Base-by-base conservation (phyloP, 2,329 filamentous ascomycete species). In the Alternaria angustiovoidea region DNA sequence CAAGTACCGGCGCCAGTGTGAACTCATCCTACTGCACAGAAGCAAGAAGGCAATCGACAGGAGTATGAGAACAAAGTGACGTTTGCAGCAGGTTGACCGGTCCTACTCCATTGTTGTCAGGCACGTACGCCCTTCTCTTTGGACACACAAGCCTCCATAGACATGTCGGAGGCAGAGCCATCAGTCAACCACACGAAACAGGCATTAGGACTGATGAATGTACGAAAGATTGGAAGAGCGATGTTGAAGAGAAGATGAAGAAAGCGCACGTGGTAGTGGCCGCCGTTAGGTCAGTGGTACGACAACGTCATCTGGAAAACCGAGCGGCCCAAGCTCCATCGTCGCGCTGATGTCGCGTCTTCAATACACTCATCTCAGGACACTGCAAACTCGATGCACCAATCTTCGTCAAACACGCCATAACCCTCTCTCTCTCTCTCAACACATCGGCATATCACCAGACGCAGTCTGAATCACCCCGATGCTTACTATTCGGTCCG, bases 201-300 rank as follows among this genome's bases (percentile, higher is more conserved):
- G 14, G 16, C 16, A 24, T 14, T 39, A 41, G 22, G 12, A 26
- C 14, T 41, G 36, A 11, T 6, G 5, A 3, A 24, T 28, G 9
- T 36, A 24, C 39, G 7, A 26, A 8, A 18, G 38, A 14, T n/a
- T 9, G 18, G 22, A 47, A 44, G n/a, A 24, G 14, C n/a, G 16
- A 16, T 14, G n/a, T 26, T 55, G 43, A 28, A 24, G 28, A 38
- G 28, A 36, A 16, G 38, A 46, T 38, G 28, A 12, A 42, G 32
- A 9, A 6, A 38, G 34, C 47, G 43, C 22, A 51, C 43, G 11
- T 18, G 11, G 34, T n/a, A 43, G 44, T 41, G 34, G 57, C 18
- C 48, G 51, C 18, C 48, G 36, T 16, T n/a, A 46, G 30, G 30
- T 57, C 36, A 38, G 14, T 59, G 51, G 43, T 51, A 54, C 57